phyloP scores from a whole-genome alignment of 495 filamentous ascomycete genomes.

The Aspergillus olivimuriae region DNA sequence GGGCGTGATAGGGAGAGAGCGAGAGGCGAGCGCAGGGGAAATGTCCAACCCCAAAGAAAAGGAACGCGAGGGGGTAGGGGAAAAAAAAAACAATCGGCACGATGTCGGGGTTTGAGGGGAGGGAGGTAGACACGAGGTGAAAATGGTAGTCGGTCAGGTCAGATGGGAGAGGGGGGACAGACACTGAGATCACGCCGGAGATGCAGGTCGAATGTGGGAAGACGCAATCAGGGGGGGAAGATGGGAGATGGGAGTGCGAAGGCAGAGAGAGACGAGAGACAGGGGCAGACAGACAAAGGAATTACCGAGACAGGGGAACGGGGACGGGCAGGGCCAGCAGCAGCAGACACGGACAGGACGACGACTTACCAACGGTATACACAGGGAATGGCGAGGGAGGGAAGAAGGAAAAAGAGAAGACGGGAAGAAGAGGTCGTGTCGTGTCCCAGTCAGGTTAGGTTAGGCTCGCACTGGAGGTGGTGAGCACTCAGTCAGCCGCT shows the following conservation, averaged over 20 bases:
- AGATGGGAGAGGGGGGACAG: constrained; percentile 12
- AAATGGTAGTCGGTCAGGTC: constrained; percentile 3
- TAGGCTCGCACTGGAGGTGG: too few species aligned
- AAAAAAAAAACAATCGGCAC: background rate
- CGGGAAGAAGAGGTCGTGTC: constrained; percentile 6
- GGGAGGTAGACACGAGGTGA: too few species aligned
- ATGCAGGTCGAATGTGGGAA: constrained; percentile 12
- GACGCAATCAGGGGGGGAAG: constrained; percentile 16
- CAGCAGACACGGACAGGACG: background rate
- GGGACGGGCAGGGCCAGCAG: background rate
- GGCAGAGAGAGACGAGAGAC: constrained; percentile 5
- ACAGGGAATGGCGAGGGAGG: constrained; percentile 4
- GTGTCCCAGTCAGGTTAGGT: constrained; percentile 22
- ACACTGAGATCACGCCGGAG: constrained; percentile 19
- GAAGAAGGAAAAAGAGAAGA: constrained; percentile 12
- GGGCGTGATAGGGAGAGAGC: constrained; percentile 1
- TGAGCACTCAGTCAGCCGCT: too few species aligned
- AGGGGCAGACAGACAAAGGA: background rate
- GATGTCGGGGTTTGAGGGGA: background rate
- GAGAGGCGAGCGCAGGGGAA: background rate
- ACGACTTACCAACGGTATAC: constrained; percentile 9
- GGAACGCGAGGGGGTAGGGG: background rate
- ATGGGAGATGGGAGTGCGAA: constrained; percentile 4
- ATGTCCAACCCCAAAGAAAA: background rate
- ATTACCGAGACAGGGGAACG: background rate